These are phyloP conservation scores for Actinomortierella wolfii DNA, from an alignment of 371 early-diverging fungal species.

Conservation along the genomic window DNA sequence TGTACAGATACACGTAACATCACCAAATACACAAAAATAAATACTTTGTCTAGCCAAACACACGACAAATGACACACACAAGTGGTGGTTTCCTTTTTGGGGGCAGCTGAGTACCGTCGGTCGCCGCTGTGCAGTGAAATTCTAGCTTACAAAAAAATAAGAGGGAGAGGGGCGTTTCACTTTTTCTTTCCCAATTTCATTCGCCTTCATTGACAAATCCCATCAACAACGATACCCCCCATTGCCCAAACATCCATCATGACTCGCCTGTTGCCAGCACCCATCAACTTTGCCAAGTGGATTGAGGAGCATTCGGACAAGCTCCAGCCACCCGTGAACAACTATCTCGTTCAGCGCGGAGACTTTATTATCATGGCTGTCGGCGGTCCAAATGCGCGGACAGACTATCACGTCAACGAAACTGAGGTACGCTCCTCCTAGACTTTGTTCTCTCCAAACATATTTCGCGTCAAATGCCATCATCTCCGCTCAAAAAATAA, in stretches of 20 bases:
- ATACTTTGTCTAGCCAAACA: too few relatives aligned
- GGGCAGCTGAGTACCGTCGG: constrained; percentile 48
- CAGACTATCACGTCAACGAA: constrained; percentile 95
- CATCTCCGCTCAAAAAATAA: too few relatives aligned
- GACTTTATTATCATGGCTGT: constrained; percentile 92
- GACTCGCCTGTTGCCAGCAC: constrained; percentile 64
- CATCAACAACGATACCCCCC: constrained; percentile 18
- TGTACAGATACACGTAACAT: too few relatives aligned
- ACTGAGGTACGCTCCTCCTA: constrained; percentile 73
- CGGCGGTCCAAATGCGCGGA: constrained; percentile 84
- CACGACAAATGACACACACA: too few relatives aligned
- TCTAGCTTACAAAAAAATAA: too few relatives aligned
- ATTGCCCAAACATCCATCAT: constrained; percentile 1
- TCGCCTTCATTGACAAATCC: too few relatives aligned
- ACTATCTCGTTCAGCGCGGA: constrained; percentile 83
- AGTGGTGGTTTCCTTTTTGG: too few relatives aligned
- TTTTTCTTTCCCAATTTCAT: too few relatives aligned
- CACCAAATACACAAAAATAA: too few relatives aligned
- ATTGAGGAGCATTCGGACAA: constrained; percentile 78
- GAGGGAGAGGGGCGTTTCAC: too few relatives aligned
- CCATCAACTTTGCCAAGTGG: constrained; percentile 92
- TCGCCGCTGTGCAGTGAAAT: constrained; percentile 14
- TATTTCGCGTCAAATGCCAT: too few relatives aligned
- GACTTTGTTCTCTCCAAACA: not conserved
- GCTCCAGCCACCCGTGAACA: constrained; percentile 94